Evolutionary conservation across 441 rosid genomes (phyloP).

Genomic region (Adansonia grandidieri): DNA sequence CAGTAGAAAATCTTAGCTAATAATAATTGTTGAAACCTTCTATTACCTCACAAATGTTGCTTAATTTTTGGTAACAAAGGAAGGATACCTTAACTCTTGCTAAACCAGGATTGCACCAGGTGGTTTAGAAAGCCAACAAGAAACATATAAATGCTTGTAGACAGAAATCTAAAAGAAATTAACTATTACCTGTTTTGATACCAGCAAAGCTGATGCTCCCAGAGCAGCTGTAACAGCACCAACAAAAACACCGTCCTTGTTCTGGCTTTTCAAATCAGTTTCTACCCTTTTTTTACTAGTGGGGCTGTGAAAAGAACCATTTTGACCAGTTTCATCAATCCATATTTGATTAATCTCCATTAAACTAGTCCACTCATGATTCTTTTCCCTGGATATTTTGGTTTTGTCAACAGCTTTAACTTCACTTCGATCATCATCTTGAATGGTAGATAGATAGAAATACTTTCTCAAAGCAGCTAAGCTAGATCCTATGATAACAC

Average conservation of each 20-base stretch:
- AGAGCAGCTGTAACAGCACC: conserved; percentile 94
- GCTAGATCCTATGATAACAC: conserved; percentile 86
- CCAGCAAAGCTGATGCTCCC: conserved; percentile 89
- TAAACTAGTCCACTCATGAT: conserved; percentile 31
- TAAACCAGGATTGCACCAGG: background rate
- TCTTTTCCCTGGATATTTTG: conserved; percentile 36
- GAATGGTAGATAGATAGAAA: conserved; percentile 58
- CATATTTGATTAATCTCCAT: conserved; percentile 32
- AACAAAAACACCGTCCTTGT: conserved; percentile 64
- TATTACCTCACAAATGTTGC: background rate
- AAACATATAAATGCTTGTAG: background rate
- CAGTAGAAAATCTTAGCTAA: background rate
- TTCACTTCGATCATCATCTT: conserved; percentile 41
- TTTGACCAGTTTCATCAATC: conserved; percentile 34
- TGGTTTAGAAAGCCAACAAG: conserved; percentile 12
- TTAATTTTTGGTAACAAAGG: background rate
- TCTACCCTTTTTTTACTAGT: conserved; percentile 39
- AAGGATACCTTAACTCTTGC: background rate
- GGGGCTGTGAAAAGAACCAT: conserved; percentile 30
- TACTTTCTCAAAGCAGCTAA: conserved; percentile 86
- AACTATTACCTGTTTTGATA: conserved; percentile 64
- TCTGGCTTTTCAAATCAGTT: conserved; percentile 38
- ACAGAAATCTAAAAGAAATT: conserved; percentile 7
- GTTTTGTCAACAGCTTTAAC: conserved; percentile 32
- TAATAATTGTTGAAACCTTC: background rate